phyloP scores from a whole-genome alignment of 2,329 filamentous ascomycete genomes.

The Leptographium galeiforme region DNA sequence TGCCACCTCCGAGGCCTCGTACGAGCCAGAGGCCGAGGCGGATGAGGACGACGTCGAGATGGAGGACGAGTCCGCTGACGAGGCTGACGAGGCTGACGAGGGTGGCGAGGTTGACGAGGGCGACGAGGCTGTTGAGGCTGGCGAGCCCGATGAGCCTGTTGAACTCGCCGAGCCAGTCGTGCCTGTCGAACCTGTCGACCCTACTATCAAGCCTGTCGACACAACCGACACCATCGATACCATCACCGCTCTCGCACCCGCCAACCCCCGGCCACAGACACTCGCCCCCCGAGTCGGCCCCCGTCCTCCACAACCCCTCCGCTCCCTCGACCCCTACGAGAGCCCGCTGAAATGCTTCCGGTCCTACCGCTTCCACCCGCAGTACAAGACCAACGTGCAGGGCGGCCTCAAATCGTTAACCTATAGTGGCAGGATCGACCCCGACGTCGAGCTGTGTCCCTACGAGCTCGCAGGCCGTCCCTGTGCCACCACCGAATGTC shows the following conservation, averaged over 20 bases:
- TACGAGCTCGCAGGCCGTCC: conserved; percentile 56
- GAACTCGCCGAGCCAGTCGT: neutral
- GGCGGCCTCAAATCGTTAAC: conserved; percentile 81
- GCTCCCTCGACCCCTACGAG: conserved; percentile 48
- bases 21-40: neutral
- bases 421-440: conserved; percentile 83
- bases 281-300: too few species aligned
- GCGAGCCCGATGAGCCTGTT: neutral
- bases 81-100: neutral
- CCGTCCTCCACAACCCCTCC: neutral
- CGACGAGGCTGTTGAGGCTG: neutral
- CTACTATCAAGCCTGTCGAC: neutral
- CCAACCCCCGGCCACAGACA: too few species aligned
- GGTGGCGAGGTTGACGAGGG: neutral
- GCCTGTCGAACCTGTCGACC: neutral
- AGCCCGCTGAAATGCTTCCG: conserved; percentile 74
- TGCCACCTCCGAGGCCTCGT: conserved; percentile 7
- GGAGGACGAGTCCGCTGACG: conserved; percentile 2
- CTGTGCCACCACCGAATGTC: conserved; percentile 60
- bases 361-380: conserved; percentile 80
- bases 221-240: too few species aligned
- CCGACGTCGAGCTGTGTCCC: conserved; percentile 59
- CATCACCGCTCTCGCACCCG: too few species aligned
- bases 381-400: conserved; percentile 53
- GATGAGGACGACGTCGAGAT: too few species aligned